Evolutionary conservation across 2,329 filamentous ascomycete species (phyloP), one percentile per base, ranked within the genome.

Genomic region (Fusarium buharicum): DNA sequence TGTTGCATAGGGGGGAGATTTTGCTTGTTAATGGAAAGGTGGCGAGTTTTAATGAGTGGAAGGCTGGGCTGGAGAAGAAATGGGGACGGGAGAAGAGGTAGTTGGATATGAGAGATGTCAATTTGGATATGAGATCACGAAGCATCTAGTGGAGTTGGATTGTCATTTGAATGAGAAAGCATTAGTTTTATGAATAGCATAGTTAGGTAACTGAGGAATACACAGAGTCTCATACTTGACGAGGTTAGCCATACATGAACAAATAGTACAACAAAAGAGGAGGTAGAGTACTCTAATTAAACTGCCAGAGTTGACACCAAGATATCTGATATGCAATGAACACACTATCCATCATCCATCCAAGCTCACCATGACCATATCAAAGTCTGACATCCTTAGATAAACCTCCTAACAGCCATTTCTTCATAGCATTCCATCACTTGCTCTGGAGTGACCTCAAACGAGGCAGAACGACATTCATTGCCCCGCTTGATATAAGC

Each of bases 1-100:
- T 72, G 3, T 46, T 79, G 18, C 74, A 77, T 12, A 72, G 72
- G 12, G 77, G 77, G 2, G 75, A 79, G 68, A 77, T 79, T 27
- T 47, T 78, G n/a, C 59, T 76, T 2, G 56, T 38, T 1, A 68
- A 73, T 43, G 76, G 73, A 0, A 52, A 69, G 22, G 71, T 78
- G 9, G 67, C 67, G 47, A 66, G 67, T 10, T 74, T 79, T 50
- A 65, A 54, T 0, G 73, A 76, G 39, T 79, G 77, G 77, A 76
- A 77, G 62, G 64, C 66, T 34, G 63, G 48, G 17, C 41, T 79
- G 36, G 67, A 72, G 55, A 60, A 69, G 58, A 70, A 55, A 24
- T 78, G 75, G 75, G 55, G 50, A 10, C 41, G 57, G 4, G 13
- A 41, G 13, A 43, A 34, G 28, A 49, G 37, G 17, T 39, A 46